Percentiles rank a stretch among this genome's conserved stretches.
Conservation (phyloP, 2,329 filamentous ascomycete species). For the Penicillium hordei region DNA sequence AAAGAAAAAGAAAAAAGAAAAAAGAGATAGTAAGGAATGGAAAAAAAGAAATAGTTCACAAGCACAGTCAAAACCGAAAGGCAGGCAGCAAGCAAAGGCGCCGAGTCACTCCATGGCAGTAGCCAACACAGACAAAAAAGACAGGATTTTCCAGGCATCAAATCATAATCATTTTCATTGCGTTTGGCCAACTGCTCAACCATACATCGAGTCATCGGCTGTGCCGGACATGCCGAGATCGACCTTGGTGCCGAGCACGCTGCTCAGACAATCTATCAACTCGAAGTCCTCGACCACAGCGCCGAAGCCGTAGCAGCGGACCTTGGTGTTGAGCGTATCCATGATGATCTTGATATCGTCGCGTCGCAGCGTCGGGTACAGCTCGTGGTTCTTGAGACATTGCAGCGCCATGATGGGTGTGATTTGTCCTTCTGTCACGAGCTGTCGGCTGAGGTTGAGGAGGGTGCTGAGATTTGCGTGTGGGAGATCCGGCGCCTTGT, state of each 20-base stretch:
- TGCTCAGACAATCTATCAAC: constrained; percentile 70
- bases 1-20: background rate
- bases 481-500: constrained; percentile 76
- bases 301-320: constrained; percentile 85
- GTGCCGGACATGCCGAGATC: constrained; percentile 28
- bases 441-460: constrained; percentile 76
- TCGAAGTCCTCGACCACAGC: constrained; percentile 69
- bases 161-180: constrained; percentile 11
- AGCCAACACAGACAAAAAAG: background rate
- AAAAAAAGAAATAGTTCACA: background rate
- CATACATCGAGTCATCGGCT: constrained; percentile 37
- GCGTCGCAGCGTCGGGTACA: constrained; percentile 63
- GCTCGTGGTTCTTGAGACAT: constrained; percentile 70
- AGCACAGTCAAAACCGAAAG: background rate
- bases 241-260: constrained; percentile 55
- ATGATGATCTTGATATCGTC: constrained; percentile 72
- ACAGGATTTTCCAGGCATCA: constrained; percentile 2
- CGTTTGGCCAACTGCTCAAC: constrained; percentile 16
- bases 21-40: background rate
- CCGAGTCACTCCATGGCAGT: constrained; percentile 2
- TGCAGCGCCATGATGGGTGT: constrained; percentile 96
- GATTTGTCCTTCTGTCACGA: constrained; percentile 78
- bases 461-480: constrained; percentile 76
- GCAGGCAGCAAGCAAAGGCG: background rate
- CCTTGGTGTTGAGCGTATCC: constrained; percentile 72